Evolutionary conservation across 148 eudicot species (phyloP).

Genomic region (Rhododendron henanense): DNA sequence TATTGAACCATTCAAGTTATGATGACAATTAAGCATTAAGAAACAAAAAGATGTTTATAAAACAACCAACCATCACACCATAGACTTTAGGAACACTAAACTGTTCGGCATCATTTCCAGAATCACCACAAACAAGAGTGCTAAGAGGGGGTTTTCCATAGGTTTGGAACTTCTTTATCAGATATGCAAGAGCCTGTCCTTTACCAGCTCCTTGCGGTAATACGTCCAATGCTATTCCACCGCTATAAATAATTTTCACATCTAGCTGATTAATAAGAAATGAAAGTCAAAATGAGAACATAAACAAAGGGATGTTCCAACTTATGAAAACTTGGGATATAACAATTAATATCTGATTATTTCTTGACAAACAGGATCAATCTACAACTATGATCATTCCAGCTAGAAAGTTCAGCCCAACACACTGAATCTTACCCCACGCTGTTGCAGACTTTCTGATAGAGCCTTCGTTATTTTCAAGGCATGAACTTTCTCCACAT

Average conservation of each 20-base stretch:
- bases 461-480: background rate
- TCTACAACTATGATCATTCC: background rate
- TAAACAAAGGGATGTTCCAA: background rate
- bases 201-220: background rate
- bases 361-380: background rate
- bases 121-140: background rate
- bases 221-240: background rate
- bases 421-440: constrained; percentile 36
- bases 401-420: background rate
- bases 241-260: background rate
- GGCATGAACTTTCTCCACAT: background rate
- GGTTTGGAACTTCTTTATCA: constrained; percentile 1
- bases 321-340: background rate
- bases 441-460: constrained; percentile 11
- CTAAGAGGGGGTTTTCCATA: background rate
- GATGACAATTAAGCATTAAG: background rate
- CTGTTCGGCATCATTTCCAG: constrained; percentile 2
- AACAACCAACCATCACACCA: background rate
- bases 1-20: background rate
- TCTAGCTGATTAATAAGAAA: background rate
- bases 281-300: background rate
- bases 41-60: background rate
- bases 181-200: constrained; percentile 1
- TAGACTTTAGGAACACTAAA: background rate
- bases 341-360: background rate